Evolutionary conservation across 1,284 basidiomycete species (phyloP), one percentile per base, ranked within the genome.

Genomic region (Porodaedalea pini): DNA sequence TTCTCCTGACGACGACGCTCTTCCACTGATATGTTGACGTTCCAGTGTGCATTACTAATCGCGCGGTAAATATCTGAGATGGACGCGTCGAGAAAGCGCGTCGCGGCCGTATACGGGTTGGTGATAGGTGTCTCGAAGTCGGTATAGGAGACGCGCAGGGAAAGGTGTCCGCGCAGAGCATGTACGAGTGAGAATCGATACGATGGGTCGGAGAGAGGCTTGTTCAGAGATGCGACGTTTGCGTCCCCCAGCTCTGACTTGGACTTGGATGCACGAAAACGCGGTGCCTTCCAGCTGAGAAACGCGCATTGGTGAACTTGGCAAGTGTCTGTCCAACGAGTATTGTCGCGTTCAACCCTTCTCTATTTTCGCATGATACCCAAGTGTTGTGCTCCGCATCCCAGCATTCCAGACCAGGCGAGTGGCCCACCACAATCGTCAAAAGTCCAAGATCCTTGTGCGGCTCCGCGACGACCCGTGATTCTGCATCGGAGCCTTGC

Each of bases 391-490:
- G 50, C 7, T 17, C 37, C 6, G 54, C 34, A 41, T 68, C 66
- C 56, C 63, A 65, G 32, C 64, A 69, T 27, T 70, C 69, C 2
- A 70, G 63, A 2, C 69, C 69, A 4, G 68, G 68, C 0, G 69
- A 66, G 7, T 62, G 61, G 1, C 69, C 69, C 10, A 70, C 62
- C n/a, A 70, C 69, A n/a, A 70, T 62, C 10, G 68, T 65, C 21
- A 70, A 61, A 6, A 70, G 34, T 2, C 69, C 69, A 6, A 70
- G 61, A 56, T 70, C 69, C 31, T 63, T 61, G 58, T 70, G 69
- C 29, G 60, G 55, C 56, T 68, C 67, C 15, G 68, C 63, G 4
- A 70, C 69, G 37, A 69, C 56, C 27, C 60, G 60, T 31, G 63
- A 63, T 34, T 51, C 51, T 10, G 56, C 39, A 11, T 37, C 34